Evolutionary conservation across 306 rosid genomes (phyloP), one percentile per base, ranked within the genome.

Genomic region (Cucumis melo): DNA sequence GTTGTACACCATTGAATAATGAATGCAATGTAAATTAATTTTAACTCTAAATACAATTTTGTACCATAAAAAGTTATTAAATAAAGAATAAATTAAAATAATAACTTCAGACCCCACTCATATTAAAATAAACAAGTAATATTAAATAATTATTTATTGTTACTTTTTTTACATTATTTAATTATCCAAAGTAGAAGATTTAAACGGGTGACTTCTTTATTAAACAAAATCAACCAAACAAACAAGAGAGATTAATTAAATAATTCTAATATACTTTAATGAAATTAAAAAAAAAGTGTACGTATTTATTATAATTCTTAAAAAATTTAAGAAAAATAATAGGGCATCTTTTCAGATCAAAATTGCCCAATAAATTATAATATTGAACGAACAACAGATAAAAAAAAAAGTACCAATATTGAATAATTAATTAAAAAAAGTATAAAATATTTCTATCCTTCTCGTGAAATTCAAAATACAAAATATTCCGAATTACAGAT

Each of bases 401-500:
- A 3, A 29, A 10, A 2, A 4, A 3, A 29, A 5, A 58, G 11
- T 6, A 21, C 23, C 5, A 62, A 14, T 29, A 32, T 32, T 32
- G 36, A 27, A 23, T 50, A 15, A 46, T 12, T 46, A 15, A 32
- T 15, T 1, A 17, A 17, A 65, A 65, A 65, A 38, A 67, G 71
- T 19, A 67, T 10, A 20, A 11, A 27, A 67, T 67, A n/a, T 67
- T 67, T 67, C 10, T 17, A 65, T 65, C 32, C 12, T 64, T 39
- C 24, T 64, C 72, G 27, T 36, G 50, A 64, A 64, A 64, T 64
- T 19, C 50, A 12, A 67, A 41, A 32, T 65, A 67, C 54, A 64
- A 41, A 66, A 41, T 39, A 67, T 67, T 67, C 74, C 74, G 74
- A 67, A 46, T 67, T 67, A 67, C 74, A 67, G 74, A 67, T 16